A percentile compares a stretch with the other conserved stretches of the same genome.
Evolutionary conservation across 2,329 filamentous ascomycete species (phyloP).

Genomic region (Aspergillus floridensis): DNA sequence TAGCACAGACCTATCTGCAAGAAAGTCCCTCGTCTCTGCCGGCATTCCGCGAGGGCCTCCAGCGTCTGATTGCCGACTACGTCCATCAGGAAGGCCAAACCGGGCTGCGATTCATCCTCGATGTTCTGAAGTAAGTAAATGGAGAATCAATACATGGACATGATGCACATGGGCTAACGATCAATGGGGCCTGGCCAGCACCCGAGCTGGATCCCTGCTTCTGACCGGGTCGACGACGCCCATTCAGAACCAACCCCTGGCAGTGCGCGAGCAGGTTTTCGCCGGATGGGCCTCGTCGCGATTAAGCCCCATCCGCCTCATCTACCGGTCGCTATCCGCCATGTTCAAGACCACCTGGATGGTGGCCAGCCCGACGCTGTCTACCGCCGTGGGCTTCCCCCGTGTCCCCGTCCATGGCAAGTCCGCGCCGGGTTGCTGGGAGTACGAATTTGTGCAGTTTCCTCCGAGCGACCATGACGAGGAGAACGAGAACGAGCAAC

Average conservation of each 20-base stretch:
- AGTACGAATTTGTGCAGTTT: conserved; percentile 59
- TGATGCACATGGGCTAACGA: background rate
- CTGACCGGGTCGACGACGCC: conserved; percentile 57
- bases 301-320: conserved; percentile 51
- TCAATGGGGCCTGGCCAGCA: conserved; percentile 33
- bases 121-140: conserved; percentile 50
- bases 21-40: conserved; percentile 50
- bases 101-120: conserved; percentile 52
- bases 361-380: conserved; percentile 50
- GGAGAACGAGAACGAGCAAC: conserved; percentile 26
- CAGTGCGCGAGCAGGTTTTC: conserved; percentile 55
- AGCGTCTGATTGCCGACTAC: conserved; percentile 49
- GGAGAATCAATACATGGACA: background rate
- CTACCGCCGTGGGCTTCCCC: conserved; percentile 53
- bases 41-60: conserved; percentile 50
- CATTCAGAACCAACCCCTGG: conserved; percentile 54
- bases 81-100: conserved; percentile 50
- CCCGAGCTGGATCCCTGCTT: conserved; percentile 54
- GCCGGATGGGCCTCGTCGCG: conserved; percentile 53
- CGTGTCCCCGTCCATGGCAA: conserved; percentile 54
- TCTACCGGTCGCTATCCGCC: conserved; percentile 50
- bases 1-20: conserved; percentile 47
- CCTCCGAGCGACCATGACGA: conserved; percentile 37
- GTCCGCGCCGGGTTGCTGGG: conserved; percentile 48
- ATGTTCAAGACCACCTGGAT: conserved; percentile 55